These are phyloP conservation scores for Blakeslea trispora DNA, from an alignment of 371 early-diverging fungal genomes.

Conservation along the genomic window DNA sequence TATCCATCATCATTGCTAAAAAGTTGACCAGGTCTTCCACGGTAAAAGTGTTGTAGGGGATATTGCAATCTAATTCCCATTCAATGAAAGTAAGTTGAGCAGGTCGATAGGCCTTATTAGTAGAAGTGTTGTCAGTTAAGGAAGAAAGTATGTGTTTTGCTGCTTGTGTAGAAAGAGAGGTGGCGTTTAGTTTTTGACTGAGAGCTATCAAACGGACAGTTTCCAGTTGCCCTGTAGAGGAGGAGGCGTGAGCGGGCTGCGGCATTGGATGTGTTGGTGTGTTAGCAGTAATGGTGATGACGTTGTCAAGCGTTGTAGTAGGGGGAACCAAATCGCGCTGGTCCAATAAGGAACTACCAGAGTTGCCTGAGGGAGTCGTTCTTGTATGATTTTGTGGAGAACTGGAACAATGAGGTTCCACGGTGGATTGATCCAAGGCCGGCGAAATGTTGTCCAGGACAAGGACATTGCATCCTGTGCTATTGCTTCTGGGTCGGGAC, in stretches of 20 bases:
- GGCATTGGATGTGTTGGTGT: no score
- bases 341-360: conserved; percentile 18
- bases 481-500: conserved; percentile 13
- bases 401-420: conserved; percentile 17
- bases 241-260: conserved; percentile 1
- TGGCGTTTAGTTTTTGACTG: no score
- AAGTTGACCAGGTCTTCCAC: no score
- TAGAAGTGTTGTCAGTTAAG: neutral
- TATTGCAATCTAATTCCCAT: no score
- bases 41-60: no score
- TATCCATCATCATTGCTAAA: no score
- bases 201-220: conserved; percentile 21
- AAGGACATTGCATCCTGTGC: conserved; percentile 16
- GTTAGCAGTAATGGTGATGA: conserved; percentile 3
- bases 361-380: conserved; percentile 5
- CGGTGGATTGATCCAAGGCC: conserved; percentile 13
- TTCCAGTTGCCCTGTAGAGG: conserved; percentile 10
- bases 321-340: conserved; percentile 27
- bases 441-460: neutral
- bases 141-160: neutral
- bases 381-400: conserved; percentile 8
- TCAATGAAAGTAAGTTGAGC: no score
- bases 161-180: neutral
- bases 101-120: no score
- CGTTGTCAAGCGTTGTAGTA: conserved; percentile 8